A percentile compares a stretch with the other conserved stretches of the same genome.
Conservation (phyloP, 2,329 filamentous ascomycete genomes). For the Talaromyces verruculosus region DNA sequence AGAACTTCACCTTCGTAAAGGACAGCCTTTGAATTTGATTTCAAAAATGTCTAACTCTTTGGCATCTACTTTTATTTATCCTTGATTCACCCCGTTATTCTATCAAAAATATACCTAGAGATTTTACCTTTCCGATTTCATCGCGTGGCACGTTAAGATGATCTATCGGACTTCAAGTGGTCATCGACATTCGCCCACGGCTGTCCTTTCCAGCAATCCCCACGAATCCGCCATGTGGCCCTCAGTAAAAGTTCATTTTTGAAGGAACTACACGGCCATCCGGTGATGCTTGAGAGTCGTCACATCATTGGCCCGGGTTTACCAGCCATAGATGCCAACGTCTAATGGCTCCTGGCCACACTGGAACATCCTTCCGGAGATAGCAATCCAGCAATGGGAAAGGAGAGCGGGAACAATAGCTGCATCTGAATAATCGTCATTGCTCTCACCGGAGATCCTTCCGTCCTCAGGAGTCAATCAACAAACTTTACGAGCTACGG, state of each 20-base stretch:
- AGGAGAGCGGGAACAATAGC: neutral
- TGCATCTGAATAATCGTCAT: neutral
- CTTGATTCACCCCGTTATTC: too few species aligned
- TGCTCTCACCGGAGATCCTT: slow-evolving; percentile 15
- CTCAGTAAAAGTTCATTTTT: neutral
- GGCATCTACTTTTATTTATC: neutral
- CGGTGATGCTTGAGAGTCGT: slow-evolving; percentile 9
- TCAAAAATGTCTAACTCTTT: neutral
- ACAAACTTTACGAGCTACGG: slow-evolving; percentile 16
- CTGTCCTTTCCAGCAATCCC: neutral
- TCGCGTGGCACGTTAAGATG: neutral
- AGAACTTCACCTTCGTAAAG: neutral
- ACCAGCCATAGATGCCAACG: neutral
- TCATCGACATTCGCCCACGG: neutral
- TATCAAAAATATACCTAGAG: too few species aligned
- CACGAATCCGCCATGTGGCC: neutral
- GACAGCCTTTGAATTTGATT: too few species aligned
- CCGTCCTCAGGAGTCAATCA: slow-evolving; percentile 11
- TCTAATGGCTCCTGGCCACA: neutral
- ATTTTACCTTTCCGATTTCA: too few species aligned
- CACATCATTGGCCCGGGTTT: slow-evolving; percentile 14
- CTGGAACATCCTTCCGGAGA: slow-evolving; percentile 7
- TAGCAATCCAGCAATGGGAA: slow-evolving; percentile 5
- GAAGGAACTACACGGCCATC: neutral
- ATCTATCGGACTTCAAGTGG: neutral